Evolutionary conservation across 768 basidiomycete genomes (phyloP), one percentile per base, ranked within the genome.

Genomic region (Clathrus columnatus): DNA sequence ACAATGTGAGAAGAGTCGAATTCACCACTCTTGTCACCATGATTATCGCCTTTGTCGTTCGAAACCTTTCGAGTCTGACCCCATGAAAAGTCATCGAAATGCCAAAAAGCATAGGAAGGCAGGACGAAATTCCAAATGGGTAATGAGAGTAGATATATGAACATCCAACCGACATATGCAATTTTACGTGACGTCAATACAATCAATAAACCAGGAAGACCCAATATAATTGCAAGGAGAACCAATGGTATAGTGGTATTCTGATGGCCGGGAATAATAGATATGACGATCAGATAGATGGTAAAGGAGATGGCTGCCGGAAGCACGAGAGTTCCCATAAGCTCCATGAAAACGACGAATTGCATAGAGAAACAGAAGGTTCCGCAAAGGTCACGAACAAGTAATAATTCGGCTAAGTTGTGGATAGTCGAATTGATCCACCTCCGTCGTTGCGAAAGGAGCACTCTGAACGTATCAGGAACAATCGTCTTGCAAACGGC

Each of bases 321-420:
- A 21, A 98, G 76, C 26, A 98, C 95, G 59, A 99, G 79, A 2
- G 96, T 98, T 66, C 95, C 95, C 58, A 89, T 83, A 60, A 99
- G 76, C 67, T 99, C 96, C 94, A 99, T 99, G 67, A 87, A 93
- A 30, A 95, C 91, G 61, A 97, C 92, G 66, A 97, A 97, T 75
- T 96, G 94, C 95, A 97, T 97, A 10, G 91, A 94, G 81, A 99
- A 98, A 75, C 96, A 99, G 84, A 98, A 99, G 2, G 94, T 97
- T 47, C 96, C 96, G 62, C 95, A 99, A n/a, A 98, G 82, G 69
- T 99, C 96, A 21, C 94, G 84, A 23, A 99, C 95, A 49, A 97
- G 78, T 28, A 98, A 71, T 56, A 99, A 76, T 67, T 98, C 95
- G n/a, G 88, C 86, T 43, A 98, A 75, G 64, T 99, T 99, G 74